Percentiles rank a stretch among this genome's conserved stretches.
phyloP scores from a whole-genome alignment of 1,284 basidiomycete genomes.

The Ceratobasidium sp. region DNA sequence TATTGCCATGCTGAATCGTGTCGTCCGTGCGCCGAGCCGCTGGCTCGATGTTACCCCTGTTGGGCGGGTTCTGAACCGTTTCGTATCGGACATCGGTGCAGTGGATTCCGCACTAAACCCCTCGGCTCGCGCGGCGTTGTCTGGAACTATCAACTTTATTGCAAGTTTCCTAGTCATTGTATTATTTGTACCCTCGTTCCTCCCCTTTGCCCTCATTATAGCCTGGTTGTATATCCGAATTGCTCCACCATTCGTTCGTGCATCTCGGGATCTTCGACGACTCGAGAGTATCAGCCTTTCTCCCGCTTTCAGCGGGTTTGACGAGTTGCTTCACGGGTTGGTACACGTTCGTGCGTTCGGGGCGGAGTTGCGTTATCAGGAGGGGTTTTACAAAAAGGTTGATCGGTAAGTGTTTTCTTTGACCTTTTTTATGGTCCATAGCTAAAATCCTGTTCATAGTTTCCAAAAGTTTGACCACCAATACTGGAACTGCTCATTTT shows the following conservation, averaged over 20 bases:
- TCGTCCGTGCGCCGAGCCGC: conserved; percentile 71
- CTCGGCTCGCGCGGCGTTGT: conserved; percentile 68
- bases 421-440: conserved; percentile 50
- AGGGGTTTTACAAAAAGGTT: conserved; percentile 77
- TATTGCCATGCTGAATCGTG: conserved; percentile 64
- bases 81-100: conserved; percentile 82
- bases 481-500: conserved; percentile 75
- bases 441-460: conserved; percentile 47
- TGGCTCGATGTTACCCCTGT: conserved; percentile 79
- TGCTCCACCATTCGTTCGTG: conserved; percentile 74
- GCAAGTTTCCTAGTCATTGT: conserved; percentile 76
- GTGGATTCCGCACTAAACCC: conserved; percentile 73
- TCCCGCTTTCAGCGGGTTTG: conserved; percentile 79
- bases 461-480: conserved; percentile 79
- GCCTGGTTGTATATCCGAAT: conserved; percentile 78
- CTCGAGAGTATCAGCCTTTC: conserved; percentile 77
- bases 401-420: conserved; percentile 61
- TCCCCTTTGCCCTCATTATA: conserved; percentile 73
- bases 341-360: conserved; percentile 85
- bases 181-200: conserved; percentile 73
- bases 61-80: conserved; percentile 81
- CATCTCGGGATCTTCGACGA: conserved; percentile 77
- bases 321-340: conserved; percentile 81
- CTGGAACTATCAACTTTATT: conserved; percentile 71
- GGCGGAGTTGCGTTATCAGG: conserved; percentile 81